Evolutionary conservation across 2,329 filamentous ascomycete species (phyloP).

Genomic region (Davidsoniella neocaledoniae): DNA sequence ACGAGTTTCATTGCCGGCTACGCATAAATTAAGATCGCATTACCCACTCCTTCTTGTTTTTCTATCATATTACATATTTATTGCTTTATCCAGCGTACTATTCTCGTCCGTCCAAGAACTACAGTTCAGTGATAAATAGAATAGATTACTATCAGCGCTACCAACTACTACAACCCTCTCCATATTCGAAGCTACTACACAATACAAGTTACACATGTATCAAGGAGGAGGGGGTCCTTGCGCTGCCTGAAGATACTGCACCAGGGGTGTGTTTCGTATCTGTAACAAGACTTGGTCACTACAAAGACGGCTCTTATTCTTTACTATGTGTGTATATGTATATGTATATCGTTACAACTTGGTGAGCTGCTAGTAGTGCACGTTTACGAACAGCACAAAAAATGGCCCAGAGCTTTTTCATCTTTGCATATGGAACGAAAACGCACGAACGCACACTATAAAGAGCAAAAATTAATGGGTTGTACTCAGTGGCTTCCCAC

Average conservation of each 20-base stretch:
- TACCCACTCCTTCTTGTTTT: background rate
- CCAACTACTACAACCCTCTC: background rate
- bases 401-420: no score
- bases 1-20: background rate
- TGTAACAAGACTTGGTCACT: conserved; percentile 7
- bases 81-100: background rate
- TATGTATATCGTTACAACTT: no score
- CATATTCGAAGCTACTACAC: no score
- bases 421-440: no score
- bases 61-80: background rate
- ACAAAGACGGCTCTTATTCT: no score
- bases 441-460: no score
- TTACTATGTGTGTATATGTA: no score
- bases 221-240: background rate
- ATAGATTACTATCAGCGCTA: background rate
- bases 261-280: conserved; percentile 13
- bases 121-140: background rate
- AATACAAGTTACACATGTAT: background rate
- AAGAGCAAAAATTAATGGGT: no score
- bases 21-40: background rate
- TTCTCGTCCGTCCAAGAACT: background rate
- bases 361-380: no score
- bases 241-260: no score
- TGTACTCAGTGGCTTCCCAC: no score
- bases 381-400: no score